Evolutionary conservation across 345 rosid species (phyloP).

Genomic region (Bruguiera sexangula): DNA sequence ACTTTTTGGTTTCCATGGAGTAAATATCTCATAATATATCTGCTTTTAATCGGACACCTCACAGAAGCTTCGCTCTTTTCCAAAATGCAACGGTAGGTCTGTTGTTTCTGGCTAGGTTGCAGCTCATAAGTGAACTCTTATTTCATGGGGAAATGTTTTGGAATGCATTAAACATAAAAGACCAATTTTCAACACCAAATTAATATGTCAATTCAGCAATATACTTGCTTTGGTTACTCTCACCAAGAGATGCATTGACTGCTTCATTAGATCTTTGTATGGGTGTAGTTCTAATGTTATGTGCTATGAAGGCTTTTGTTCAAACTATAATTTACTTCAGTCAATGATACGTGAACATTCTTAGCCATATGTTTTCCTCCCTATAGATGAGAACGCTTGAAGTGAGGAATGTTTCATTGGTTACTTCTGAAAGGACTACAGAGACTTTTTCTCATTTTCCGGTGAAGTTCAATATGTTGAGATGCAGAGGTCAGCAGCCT

Average conservation of each 20-base stretch:
- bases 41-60: background rate
- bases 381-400: conserved; percentile 41
- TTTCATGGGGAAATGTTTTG: background rate
- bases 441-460: conserved; percentile 83
- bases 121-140: background rate
- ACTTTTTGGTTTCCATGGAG: too few species aligned
- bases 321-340: background rate
- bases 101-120: background rate
- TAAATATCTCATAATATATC: background rate
- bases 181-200: background rate
- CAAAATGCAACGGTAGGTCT: background rate
- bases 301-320: background rate
- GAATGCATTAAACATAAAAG: background rate
- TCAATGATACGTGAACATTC: background rate
- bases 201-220: background rate
- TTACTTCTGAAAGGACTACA: conserved; percentile 60
- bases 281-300: background rate
- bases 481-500: conserved; percentile 48
- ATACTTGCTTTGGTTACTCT: background rate
- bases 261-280: background rate
- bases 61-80: background rate
- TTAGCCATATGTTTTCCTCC: conserved; percentile 2
- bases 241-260: background rate
- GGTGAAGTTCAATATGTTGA: conserved; percentile 72
- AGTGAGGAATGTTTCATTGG: conserved; percentile 56